Percentiles rank a stretch among this genome's conserved stretches.
These are phyloP conservation scores for Pulveroboletus ravenelii DNA, from an alignment of 768 basidiomycete species.

Conservation along the genomic window DNA sequence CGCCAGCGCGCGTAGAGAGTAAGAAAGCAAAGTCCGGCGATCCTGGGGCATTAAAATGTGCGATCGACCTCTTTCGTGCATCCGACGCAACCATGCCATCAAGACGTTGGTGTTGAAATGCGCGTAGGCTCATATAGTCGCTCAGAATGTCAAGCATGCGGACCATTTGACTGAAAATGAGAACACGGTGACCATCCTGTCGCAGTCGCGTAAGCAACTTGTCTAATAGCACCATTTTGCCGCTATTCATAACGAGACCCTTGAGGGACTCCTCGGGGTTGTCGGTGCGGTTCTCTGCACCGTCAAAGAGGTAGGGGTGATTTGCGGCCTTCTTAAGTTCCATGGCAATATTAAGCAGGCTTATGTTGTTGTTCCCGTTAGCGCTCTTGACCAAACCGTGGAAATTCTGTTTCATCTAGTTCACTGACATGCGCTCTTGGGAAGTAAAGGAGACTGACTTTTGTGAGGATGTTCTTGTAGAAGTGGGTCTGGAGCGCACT, in stretches of 20 bases:
- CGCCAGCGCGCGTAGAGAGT: slow-evolving; percentile 93
- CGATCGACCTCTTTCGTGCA: slow-evolving; percentile 89
- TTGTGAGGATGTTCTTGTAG: slow-evolving; percentile 97
- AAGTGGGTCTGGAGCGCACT: slow-evolving; percentile 93
- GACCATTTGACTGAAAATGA: slow-evolving; percentile 99
- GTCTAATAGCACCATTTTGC: slow-evolving; percentile 97
- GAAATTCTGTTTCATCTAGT: slow-evolving; percentile 64
- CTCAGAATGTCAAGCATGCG: slow-evolving; percentile 97
- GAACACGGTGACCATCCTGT: slow-evolving; percentile 90
- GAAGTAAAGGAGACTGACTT: slow-evolving; percentile 41
- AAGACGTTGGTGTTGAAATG: slow-evolving; percentile 89
- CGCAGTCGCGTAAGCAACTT: slow-evolving; percentile 89
- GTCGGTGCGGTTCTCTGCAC: slow-evolving; percentile 68
- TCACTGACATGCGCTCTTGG: slow-evolving; percentile 1
- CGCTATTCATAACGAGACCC: slow-evolving; percentile 97
- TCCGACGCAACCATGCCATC: slow-evolving; percentile 96
- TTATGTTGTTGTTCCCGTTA: slow-evolving; percentile 86
- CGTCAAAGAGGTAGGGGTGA: slow-evolving; percentile 96
- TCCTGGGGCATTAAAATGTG: slow-evolving; percentile 91
- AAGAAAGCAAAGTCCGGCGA: slow-evolving; percentile 97
- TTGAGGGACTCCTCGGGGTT: slow-evolving; percentile 81
- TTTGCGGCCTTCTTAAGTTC: slow-evolving; percentile 98
- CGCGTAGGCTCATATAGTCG: slow-evolving; percentile 89
- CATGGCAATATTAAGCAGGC: slow-evolving; percentile 97
- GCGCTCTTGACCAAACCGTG: slow-evolving; percentile 87